Percentiles rank a stretch among this genome's conserved stretches.
Conservation (phyloP, 805 yeast species). For the Aciculoconidium aculeatum region DNA sequence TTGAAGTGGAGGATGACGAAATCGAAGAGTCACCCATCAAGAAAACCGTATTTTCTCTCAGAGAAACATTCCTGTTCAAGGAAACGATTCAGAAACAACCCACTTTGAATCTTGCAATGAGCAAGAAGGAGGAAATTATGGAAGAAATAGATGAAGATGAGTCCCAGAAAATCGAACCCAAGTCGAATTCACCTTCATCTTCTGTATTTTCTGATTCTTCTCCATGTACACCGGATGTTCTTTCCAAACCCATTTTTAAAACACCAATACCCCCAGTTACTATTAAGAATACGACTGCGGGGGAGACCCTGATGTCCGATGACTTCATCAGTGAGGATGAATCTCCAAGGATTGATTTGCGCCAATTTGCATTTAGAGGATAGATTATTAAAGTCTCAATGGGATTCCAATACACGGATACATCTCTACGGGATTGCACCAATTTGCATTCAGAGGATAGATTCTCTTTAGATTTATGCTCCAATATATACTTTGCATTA, state of each 20-base stretch:
- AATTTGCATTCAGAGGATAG: conserved; percentile 16
- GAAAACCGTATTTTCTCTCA: conserved; percentile 8
- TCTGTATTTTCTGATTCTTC: no score
- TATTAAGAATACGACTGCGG: conserved; percentile 1
- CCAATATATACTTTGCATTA: no score
- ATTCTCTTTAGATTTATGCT: no score
- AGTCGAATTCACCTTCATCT: no score
- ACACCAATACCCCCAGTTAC: no score
- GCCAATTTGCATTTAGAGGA: conserved; percentile 15
- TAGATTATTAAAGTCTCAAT: no score
- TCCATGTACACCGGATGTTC: no score
- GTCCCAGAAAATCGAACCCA: conserved; percentile 2
- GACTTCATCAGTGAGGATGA: conserved; percentile 9
- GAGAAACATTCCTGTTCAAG: conserved; percentile 18
- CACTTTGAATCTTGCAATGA: no score
- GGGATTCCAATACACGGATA: no score
- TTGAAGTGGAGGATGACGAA: conserved; percentile 26
- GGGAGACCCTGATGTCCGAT: conserved; percentile 6
- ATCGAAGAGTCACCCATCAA: conserved; percentile 39
- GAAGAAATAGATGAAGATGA: conserved; percentile 9
- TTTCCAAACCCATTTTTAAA: no score
- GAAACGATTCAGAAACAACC: no score
- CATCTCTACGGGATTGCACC: no score
- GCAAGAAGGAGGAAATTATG: conserved; percentile 7
- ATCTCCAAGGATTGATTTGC: conserved; percentile 5